phyloP scores from a whole-genome alignment of 768 basidiomycete genomes.

The Psilocybe sp. region DNA sequence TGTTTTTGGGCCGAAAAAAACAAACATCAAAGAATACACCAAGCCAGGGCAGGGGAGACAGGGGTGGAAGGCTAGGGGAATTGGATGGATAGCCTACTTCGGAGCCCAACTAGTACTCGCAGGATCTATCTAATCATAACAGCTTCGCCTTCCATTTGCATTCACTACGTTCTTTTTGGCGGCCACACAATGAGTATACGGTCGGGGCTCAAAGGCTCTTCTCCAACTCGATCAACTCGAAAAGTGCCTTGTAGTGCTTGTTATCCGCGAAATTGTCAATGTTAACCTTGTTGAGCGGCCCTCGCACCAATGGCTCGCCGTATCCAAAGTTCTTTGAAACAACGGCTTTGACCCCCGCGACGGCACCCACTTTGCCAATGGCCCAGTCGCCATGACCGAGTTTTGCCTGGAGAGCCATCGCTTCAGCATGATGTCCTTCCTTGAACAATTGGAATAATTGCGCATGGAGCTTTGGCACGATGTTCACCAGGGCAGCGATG shows the following conservation, averaged over 20 bases:
- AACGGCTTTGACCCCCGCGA: conserved; percentile 65
- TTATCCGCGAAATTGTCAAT: conserved; percentile 32
- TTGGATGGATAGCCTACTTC: conserved; percentile 23
- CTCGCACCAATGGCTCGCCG: conserved; percentile 46
- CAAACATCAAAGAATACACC: background rate
- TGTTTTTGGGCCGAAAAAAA: conserved; percentile 15
- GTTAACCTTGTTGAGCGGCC: conserved; percentile 44
- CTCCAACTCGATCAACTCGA: conserved; percentile 45
- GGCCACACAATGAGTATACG: too few species aligned
- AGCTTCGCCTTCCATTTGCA: background rate
- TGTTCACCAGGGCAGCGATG: conserved; percentile 64
- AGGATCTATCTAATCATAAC: conserved; percentile 12
- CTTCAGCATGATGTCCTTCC: conserved; percentile 54
- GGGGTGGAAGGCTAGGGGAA: conserved; percentile 18
- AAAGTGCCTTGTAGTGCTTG: conserved; percentile 38
- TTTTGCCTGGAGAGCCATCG: conserved; percentile 57
- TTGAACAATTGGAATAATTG: conserved; percentile 46
- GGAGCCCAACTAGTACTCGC: conserved; percentile 21
- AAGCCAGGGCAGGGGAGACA: conserved; percentile 4
- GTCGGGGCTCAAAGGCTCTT: conserved; percentile 3
- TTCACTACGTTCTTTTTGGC: background rate
- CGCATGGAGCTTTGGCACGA: conserved; percentile 57
- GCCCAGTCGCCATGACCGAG: conserved; percentile 71
- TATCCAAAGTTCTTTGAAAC: conserved; percentile 65
- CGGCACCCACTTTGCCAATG: conserved; percentile 58